Conservation (phyloP, 257 asterid genomes). For the Solanum sejunctum region DNA sequence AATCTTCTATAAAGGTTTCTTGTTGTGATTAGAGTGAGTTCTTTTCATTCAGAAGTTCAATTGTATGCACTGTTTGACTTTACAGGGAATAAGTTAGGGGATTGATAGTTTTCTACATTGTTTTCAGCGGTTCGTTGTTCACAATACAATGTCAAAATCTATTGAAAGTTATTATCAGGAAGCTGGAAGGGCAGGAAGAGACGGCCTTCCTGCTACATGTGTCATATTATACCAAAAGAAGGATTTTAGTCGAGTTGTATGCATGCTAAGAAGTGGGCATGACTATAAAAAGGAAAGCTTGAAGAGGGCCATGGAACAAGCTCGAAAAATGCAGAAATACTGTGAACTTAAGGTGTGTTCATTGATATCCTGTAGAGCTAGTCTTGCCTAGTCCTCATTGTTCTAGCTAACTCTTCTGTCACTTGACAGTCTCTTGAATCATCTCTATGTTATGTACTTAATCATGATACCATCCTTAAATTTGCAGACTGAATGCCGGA, state of each 20-base stretch:
- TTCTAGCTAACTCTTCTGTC: not conserved
- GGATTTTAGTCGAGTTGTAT: conserved; percentile 89
- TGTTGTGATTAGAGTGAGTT: not conserved
- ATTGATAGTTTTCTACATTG: not conserved
- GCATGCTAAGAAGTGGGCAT: conserved; percentile 87
- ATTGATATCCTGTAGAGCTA: not conserved
- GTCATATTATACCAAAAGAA: conserved; percentile 71
- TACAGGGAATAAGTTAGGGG: not conserved
- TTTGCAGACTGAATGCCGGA: conserved; percentile 74
- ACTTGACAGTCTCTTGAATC: not conserved
- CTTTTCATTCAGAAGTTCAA: not conserved
- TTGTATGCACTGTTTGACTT: not conserved
- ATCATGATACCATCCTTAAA: not conserved
- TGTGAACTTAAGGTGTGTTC: conserved; percentile 71
- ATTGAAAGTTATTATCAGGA: conserved; percentile 98
- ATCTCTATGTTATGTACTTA: not conserved
- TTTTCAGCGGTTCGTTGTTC: conserved; percentile 85
- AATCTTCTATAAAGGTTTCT: not conserved
- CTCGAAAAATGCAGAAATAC: conserved; percentile 79
- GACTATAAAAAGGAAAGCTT: conserved; percentile 49
- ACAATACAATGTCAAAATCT: conserved; percentile 90
- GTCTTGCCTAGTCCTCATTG: not conserved
- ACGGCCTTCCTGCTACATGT: conserved; percentile 58
- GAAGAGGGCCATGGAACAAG: conserved; percentile 84
- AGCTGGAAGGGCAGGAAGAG: conserved; percentile 99